phyloP scores from a whole-genome alignment of 2,329 filamentous ascomycete genomes.

The Hymenoscyphus albidus region DNA sequence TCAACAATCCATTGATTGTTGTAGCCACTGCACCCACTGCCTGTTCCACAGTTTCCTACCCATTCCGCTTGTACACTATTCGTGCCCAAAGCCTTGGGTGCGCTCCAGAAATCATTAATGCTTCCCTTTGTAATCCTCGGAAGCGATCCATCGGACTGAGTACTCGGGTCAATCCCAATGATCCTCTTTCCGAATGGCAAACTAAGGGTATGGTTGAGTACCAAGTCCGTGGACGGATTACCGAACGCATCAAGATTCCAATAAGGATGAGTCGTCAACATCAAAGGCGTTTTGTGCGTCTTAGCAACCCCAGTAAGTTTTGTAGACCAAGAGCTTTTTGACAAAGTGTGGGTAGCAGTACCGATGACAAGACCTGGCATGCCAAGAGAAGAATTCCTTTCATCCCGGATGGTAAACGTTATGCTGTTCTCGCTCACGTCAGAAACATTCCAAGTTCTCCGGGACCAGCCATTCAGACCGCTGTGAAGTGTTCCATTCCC shows the following conservation, averaged over 20 bases:
- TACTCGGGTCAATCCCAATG: conserved; percentile 62
- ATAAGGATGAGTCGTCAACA: conserved; percentile 62
- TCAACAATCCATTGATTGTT: conserved; percentile 57
- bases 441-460: conserved; percentile 59
- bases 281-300: conserved; percentile 73
- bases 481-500: conserved; percentile 58
- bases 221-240: conserved; percentile 55
- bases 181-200: conserved; percentile 68
- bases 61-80: conserved; percentile 60
- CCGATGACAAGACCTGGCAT: conserved; percentile 59
- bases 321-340: conserved; percentile 62
- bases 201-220: conserved; percentile 67
- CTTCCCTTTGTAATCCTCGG: conserved; percentile 59
- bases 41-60: conserved; percentile 69
- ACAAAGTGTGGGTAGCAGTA: conserved; percentile 61
- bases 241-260: conserved; percentile 77
- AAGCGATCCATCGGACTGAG: conserved; percentile 72
- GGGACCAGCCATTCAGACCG: conserved; percentile 68
- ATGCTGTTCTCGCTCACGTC: conserved; percentile 53
- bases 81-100: conserved; percentile 68
- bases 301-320: conserved; percentile 66
- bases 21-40: conserved; percentile 73
- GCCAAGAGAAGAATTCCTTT: conserved; percentile 49
- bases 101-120: conserved; percentile 78
- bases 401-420: conserved; percentile 62